These are phyloP conservation scores for Murraya paniculata DNA, from an alignment of 345 rosid genomes.

Conservation along the genomic window DNA sequence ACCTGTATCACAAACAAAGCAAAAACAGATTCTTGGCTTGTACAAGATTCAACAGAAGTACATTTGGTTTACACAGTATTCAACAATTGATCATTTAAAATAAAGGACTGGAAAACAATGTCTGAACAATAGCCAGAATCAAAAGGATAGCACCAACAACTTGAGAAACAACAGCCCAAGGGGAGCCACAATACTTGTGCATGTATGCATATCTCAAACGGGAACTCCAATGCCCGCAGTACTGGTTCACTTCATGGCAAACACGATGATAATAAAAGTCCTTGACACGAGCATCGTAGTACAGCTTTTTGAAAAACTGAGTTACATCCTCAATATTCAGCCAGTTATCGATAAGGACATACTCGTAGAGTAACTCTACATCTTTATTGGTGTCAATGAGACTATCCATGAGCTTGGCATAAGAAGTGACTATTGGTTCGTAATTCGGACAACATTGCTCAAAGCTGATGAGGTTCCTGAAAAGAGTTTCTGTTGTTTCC, in stretches of 20 bases:
- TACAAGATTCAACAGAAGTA: neutral
- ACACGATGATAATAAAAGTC: slow-evolving; percentile 3
- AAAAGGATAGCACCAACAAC: slow-evolving; percentile 13
- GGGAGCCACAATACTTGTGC: slow-evolving; percentile 20
- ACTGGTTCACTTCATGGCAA: neutral
- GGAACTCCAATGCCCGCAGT: slow-evolving; percentile 3
- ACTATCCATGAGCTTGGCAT: slow-evolving; percentile 21
- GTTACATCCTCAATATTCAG: slow-evolving; percentile 20
- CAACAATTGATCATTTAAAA: neutral
- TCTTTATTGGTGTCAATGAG: slow-evolving; percentile 25
- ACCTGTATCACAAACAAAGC: neutral
- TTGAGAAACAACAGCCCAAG: slow-evolving; percentile 22
- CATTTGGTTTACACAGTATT: neutral
- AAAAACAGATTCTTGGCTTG: neutral
- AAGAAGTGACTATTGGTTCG: slow-evolving; percentile 18
- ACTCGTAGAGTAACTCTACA: slow-evolving; percentile 15
- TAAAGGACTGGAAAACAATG: neutral
- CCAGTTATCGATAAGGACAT: slow-evolving; percentile 7
- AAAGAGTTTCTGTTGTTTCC: slow-evolving; percentile 17
- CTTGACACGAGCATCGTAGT: slow-evolving; percentile 16
- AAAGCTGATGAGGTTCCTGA: slow-evolving; percentile 26
- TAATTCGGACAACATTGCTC: slow-evolving; percentile 20
- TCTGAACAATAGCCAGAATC: slow-evolving; percentile 4
- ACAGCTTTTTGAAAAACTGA: slow-evolving; percentile 19
- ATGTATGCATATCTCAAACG: slow-evolving; percentile 6